A percentile compares a stretch with the other conserved stretches of the same genome.
Conservation (phyloP, 2,329 filamentous ascomycete species). For the Didymellaceae sp. region DNA sequence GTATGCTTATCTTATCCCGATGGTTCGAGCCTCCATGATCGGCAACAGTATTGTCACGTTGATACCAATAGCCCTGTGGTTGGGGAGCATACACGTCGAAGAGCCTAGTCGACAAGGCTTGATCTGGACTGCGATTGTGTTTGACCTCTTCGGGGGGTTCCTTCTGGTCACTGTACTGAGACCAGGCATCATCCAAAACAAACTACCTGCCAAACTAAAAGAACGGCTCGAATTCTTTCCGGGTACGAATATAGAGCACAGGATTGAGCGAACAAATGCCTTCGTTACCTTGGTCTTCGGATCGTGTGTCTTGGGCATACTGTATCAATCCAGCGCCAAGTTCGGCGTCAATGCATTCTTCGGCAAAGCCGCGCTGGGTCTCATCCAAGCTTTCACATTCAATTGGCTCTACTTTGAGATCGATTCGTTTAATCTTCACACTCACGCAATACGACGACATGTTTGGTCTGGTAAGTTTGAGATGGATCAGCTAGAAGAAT, state of each 20-base stretch:
- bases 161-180: conserved; percentile 51
- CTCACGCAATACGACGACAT: conserved; percentile 67
- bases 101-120: conserved; percentile 62
- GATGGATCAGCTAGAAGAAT: neutral
- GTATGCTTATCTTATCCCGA: conserved; percentile 60
- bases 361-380: conserved; percentile 66
- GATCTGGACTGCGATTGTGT: conserved; percentile 62
- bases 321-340: conserved; percentile 62
- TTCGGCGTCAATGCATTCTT: conserved; percentile 65
- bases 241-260: conserved; percentile 70
- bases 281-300: conserved; percentile 71
- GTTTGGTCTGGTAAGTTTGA: conserved; percentile 49
- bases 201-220: conserved; percentile 28
- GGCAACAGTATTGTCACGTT: conserved; percentile 54
- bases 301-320: conserved; percentile 66
- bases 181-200: conserved; percentile 23
- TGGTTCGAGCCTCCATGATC: conserved; percentile 64
- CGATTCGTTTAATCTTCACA: conserved; percentile 62
- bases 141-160: conserved; percentile 61
- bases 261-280: conserved; percentile 68
- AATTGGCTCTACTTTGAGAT: conserved; percentile 72
- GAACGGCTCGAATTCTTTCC: conserved; percentile 65
- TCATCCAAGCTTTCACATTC: conserved; percentile 65
- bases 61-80: conserved; percentile 63
- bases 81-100: conserved; percentile 63